Conservation (phyloP, 2,329 filamentous ascomycete genomes). For the Colletotrichum simmondsii region DNA sequence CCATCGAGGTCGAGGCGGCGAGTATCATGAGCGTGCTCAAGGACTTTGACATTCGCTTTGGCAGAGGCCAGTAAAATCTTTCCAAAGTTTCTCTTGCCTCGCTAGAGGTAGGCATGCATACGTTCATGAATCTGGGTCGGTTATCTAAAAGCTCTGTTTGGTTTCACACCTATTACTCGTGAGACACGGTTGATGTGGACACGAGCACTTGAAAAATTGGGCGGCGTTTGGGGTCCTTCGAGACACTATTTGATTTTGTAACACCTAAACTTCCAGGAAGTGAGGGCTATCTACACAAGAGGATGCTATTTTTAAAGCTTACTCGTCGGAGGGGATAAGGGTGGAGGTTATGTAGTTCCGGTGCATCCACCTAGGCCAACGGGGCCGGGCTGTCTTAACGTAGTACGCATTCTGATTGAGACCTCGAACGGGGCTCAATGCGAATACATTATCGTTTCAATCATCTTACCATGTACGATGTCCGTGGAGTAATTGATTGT, state of each 20-base stretch:
- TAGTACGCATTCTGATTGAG: background rate
- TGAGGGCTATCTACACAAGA: background rate
- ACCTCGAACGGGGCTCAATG: background rate
- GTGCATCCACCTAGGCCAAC: background rate
- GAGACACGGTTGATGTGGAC: background rate
- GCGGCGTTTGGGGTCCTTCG: background rate
- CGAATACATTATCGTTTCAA: background rate
- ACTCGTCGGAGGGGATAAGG: background rate
- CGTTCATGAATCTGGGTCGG: background rate
- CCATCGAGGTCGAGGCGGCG: constrained; percentile 83
- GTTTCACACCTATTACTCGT: too few species aligned
- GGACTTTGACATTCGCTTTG: constrained; percentile 82
- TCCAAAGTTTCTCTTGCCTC: background rate
- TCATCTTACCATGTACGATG: too few species aligned
- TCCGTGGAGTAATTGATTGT: too few species aligned
- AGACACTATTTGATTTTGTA: background rate
- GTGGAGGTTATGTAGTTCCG: background rate
- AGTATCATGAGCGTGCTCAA: constrained; percentile 89
- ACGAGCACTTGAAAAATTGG: background rate
- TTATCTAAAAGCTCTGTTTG: background rate
- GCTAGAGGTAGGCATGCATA: background rate
- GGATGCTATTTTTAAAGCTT: background rate
- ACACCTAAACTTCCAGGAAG: background rate
- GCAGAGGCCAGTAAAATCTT: constrained; percentile 41
- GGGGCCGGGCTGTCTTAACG: background rate